Evolutionary conservation across 257 asterid species (phyloP).

Genomic region (Solanum chilense): DNA sequence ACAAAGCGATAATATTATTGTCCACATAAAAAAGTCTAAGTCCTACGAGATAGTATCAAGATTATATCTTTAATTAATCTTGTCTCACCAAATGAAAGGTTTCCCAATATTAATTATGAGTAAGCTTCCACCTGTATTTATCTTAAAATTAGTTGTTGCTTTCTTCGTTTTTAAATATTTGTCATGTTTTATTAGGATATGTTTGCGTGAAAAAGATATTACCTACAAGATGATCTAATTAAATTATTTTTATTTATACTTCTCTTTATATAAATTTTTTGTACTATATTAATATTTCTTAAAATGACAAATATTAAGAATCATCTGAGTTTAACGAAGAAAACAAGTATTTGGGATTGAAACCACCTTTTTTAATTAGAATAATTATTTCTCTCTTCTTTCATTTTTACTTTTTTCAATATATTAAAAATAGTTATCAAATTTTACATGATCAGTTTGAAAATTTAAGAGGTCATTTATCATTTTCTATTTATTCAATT

Average conservation of each 20-base stretch:
- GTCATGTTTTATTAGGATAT: no score
- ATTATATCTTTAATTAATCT: neutral
- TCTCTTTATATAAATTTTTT: neutral
- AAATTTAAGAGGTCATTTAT: no score
- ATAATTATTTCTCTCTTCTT: no score
- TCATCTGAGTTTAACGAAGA: neutral
- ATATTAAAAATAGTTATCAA: no score
- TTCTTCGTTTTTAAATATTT: neutral
- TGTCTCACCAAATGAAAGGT: neutral
- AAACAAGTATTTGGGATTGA: neutral
- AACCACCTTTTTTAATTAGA: no score
- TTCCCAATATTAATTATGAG: neutral
- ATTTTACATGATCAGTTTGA: no score
- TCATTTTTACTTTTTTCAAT: no score
- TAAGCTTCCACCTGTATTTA: neutral
- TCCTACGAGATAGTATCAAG: neutral
- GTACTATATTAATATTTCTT: neutral
- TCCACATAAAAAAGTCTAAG: neutral
- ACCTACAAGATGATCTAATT: no score
- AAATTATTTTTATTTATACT: neutral
- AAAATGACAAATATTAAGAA: neutral
- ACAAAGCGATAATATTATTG: neutral
- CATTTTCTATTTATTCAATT: no score
- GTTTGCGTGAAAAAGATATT: no score
- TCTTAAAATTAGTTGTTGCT: neutral